A percentile compares a stretch with the other conserved stretches of the same genome.
Evolutionary conservation across 768 basidiomycete genomes (phyloP).

Genomic region (Termitomyces sp.): DNA sequence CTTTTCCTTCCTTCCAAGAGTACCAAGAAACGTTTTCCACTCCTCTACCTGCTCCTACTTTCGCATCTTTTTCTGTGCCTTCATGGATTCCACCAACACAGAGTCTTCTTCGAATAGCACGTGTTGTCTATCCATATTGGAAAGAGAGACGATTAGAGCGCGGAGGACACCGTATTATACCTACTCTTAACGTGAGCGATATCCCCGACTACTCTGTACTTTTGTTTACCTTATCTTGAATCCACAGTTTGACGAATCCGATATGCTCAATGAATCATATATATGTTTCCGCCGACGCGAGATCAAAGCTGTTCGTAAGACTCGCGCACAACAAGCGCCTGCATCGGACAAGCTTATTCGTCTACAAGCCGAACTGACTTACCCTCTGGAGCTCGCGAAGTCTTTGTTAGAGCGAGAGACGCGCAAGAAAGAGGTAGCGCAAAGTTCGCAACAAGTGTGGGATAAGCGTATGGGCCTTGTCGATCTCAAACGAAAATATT

Average conservation of each 20-base stretch:
- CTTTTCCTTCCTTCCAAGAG: conserved; percentile 69
- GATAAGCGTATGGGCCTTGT: conserved; percentile 71
- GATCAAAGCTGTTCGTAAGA: conserved; percentile 91
- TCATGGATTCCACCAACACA: conserved; percentile 63
- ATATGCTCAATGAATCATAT: conserved; percentile 88
- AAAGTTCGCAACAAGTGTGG: conserved; percentile 67
- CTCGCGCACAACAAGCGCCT: conserved; percentile 84
- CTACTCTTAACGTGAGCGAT: conserved; percentile 74
- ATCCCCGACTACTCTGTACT: neutral
- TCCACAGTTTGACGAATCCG: conserved; percentile 79
- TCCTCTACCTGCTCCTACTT: conserved; percentile 56
- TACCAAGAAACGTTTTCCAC: conserved; percentile 68
- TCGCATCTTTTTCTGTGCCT: conserved; percentile 69
- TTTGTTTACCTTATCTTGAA: neutral
- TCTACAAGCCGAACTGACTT: conserved; percentile 71
- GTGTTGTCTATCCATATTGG: conserved; percentile 86
- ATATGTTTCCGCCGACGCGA: conserved; percentile 97
- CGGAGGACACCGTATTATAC: conserved; percentile 82
- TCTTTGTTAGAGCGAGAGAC: conserved; percentile 69
- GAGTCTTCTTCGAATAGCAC: conserved; percentile 65
- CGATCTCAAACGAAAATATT: conserved; percentile 78
- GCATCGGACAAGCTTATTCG: conserved; percentile 87
- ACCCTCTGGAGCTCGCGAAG: conserved; percentile 70
- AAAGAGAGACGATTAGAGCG: conserved; percentile 78
- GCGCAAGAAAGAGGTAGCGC: conserved; percentile 64